Evolutionary conservation across 2,329 filamentous ascomycete genomes (phyloP).

Genomic region (Gliomastix tumulicola): DNA sequence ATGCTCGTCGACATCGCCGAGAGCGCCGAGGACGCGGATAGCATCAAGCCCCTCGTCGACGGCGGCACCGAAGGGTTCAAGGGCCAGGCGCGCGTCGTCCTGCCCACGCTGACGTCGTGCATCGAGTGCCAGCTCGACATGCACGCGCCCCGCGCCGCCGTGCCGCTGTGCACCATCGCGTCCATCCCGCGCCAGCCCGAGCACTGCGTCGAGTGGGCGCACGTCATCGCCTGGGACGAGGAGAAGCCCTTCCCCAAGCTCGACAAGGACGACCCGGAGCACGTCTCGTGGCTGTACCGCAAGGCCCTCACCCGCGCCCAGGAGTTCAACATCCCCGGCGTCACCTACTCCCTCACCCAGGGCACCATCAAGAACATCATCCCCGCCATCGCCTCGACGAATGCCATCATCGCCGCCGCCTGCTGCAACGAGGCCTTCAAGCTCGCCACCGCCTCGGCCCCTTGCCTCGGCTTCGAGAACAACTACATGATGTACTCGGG

Average conservation of each 20-base stretch:
- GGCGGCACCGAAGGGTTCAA: conserved; percentile 98
- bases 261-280: conserved; percentile 93
- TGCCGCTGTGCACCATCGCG: conserved; percentile 92
- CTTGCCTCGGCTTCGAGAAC: conserved; percentile 67
- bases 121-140: conserved; percentile 98
- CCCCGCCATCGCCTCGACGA: conserved; percentile 94
- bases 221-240: conserved; percentile 94
- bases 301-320: conserved; percentile 74
- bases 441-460: conserved; percentile 76
- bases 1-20: conserved; percentile 89
- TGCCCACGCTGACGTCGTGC: conserved; percentile 89
- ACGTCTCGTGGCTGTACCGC: conserved; percentile 94
- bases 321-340: conserved; percentile 85
- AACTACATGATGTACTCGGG: conserved; percentile 99
- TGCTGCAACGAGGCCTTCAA: conserved; percentile 98
- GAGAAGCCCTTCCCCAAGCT: conserved; percentile 76
- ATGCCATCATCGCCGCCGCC: conserved; percentile 89
- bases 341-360: conserved; percentile 93
- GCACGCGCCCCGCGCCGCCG: conserved; percentile 94
- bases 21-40: conserved; percentile 62
- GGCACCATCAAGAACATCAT: conserved; percentile 99
- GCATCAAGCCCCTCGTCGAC: conserved; percentile 88
- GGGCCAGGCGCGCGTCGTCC: conserved; percentile 85
- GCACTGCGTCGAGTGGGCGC: conserved; percentile 98
- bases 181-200: conserved; percentile 95